Base-by-base conservation (phyloP, 176 grass and related monocot species). In the Bothriochloa decipiens region DNA sequence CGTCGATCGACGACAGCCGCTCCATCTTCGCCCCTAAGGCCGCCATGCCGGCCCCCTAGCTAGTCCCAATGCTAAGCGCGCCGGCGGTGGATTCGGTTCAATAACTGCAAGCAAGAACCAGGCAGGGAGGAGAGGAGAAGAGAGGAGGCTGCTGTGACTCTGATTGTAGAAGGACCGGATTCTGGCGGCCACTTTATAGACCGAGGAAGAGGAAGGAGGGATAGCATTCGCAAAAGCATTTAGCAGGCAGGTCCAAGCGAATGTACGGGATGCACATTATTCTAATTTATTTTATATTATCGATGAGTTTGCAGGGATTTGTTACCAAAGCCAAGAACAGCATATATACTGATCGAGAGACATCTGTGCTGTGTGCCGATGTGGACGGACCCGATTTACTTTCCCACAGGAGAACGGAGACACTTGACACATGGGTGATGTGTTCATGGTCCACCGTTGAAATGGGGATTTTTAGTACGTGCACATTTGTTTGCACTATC, bases 1-100 rank as follows among this genome's bases (percentile, higher is more conserved):
- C 91, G 68, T 92, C 91, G 77, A 92, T 92, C 66, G 91, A 92
- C 78, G 87, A 80, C 66, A 87, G 81, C 87, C 84, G 85, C 87
- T 92, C 91, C 72, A 92, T 72, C 70, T 83, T 87, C 16, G 14
- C 61, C 53, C 76, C 86, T 41, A 68, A 43, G 39, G 36, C 74
- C 76, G 82, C 76, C 81, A 75, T 81, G 45, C 20, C 47, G 47
- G 42, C 9, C 50, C 11, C 9, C 33, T 8, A 7, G 39, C 35
- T 39, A 7, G 18, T 11, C 46, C 79, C 68, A 65, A 65, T 65
- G 62, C 62, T 29, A 65, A 41, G 18, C 74, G 74, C 74, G 7
- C 7, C 29, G 77, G 63, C 9, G 17, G 40, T 2, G 37, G 78
- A 80, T 36, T 50, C 18, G 6, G 27, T 22, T 55, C 73, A 76